Conservation (phyloP, 352 stramenopile species). For the Globisporangium mamillatum region DNA sequence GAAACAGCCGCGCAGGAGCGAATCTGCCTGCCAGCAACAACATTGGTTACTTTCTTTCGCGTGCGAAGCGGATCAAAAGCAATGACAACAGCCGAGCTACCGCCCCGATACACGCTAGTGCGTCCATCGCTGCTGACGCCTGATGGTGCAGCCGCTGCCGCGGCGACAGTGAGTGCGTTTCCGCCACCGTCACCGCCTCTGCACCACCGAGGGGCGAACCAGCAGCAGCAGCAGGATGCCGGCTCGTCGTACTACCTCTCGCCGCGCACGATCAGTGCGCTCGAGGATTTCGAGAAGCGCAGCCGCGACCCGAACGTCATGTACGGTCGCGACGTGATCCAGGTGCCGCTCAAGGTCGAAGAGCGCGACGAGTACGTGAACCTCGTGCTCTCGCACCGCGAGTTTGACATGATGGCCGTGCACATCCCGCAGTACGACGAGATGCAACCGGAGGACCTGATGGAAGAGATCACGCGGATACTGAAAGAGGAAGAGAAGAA, state of each 20-base stretch:
- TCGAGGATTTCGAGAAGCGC: constrained; percentile 25
- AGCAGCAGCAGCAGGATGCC: constrained; percentile 11
- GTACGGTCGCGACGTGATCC: constrained; percentile 70
- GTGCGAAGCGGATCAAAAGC: neutral
- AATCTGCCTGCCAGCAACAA: neutral
- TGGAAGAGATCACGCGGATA: constrained; percentile 55
- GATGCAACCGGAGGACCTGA: constrained; percentile 44
- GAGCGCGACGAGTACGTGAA: constrained; percentile 55
- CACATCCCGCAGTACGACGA: constrained; percentile 70
- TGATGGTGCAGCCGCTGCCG: constrained; percentile 6
- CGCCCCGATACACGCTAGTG: constrained; percentile 17
- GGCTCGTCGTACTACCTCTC: constrained; percentile 21
- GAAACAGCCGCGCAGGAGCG: neutral
- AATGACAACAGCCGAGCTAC: constrained; percentile 15
- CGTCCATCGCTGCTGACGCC: constrained; percentile 15
- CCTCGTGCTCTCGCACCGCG: constrained; percentile 69
- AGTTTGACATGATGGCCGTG: constrained; percentile 76
- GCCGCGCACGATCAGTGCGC: constrained; percentile 26
- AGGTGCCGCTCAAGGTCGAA: constrained; percentile 60
- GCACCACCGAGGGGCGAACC: constrained; percentile 7
- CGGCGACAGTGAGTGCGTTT: constrained; percentile 15
- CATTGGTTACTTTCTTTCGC: neutral
- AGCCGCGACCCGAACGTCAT: constrained; percentile 36
- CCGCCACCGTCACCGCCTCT: constrained; percentile 24
- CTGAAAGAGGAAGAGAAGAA: constrained; percentile 51